Conservation (phyloP, 2,329 filamentous ascomycete species). For the Ophiostoma triangulosporum region DNA sequence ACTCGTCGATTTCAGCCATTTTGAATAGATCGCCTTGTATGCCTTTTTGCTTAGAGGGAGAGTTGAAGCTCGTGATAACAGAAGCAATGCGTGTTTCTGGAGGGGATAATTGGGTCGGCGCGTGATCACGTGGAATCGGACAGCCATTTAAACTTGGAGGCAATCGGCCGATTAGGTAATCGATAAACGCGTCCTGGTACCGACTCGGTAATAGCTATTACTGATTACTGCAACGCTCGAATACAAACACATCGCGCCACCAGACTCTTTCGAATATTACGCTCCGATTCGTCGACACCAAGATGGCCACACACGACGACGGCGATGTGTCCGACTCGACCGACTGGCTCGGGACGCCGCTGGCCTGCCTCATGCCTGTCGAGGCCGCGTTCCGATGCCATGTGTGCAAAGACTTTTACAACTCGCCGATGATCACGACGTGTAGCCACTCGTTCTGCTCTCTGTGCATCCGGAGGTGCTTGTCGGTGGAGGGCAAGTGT, state of each 20-base stretch:
- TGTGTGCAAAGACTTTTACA: constrained; percentile 96
- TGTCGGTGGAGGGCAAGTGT: constrained; percentile 74
- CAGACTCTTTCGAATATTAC: not conserved
- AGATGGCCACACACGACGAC: not conserved
- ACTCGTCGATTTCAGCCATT: constrained; percentile 55
- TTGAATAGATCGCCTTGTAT: not conserved
- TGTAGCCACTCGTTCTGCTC: constrained; percentile 97
- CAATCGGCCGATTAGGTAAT: not conserved
- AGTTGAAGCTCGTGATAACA: not conserved
- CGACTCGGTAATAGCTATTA: no score
- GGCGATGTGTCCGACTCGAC: constrained; percentile 58
- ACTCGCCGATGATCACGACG: constrained; percentile 85
- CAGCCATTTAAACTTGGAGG: not conserved
- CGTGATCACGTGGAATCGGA: constrained; percentile 13
- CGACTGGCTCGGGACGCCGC: constrained; percentile 64
- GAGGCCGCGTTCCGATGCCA: constrained; percentile 85
- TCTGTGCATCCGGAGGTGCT: constrained; percentile 76
- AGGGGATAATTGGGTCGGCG: constrained; percentile 5
- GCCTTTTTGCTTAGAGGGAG: not conserved
- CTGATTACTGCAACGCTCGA: no score
- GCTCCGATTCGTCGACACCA: not conserved
- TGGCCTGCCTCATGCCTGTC: constrained; percentile 53
- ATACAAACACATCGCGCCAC: not conserved
- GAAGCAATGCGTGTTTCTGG: not conserved
- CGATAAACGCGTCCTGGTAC: not conserved